Evolutionary conservation across 768 basidiomycete genomes (phyloP), one percentile per base, ranked within the genome.

Genomic region (Serendipita vermifera): DNA sequence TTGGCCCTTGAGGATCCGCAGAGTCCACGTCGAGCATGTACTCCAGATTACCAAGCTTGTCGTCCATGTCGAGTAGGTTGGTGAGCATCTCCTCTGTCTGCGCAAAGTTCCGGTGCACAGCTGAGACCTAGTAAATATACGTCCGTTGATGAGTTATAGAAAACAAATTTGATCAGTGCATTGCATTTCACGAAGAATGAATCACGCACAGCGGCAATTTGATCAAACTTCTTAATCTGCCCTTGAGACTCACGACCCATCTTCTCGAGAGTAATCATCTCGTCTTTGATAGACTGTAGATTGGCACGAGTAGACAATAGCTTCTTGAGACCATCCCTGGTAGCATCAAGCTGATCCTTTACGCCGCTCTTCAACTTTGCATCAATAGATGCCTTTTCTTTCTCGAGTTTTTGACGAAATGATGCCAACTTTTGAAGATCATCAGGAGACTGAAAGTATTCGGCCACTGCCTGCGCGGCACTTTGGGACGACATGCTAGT

Each of bases 101-200:
- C 60, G 90, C 81, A 62, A 98, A 93, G 66, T 94, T 92, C 5
- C 93, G 79, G 67, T 98, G 94, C 2, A 98, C 87, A 73, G 87
- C 81, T 3, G 94, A 97, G 2, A 96, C 92, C 92, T 97, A 57
- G n/a, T n/a, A n/a, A n/a, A n/a, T n/a, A n/a, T n/a, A n/a, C n/a
- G n/a, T n/a, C n/a, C n/a, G n/a, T n/a, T n/a, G n/a, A n/a, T n/a
- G n/a, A n/a, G n/a, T n/a, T n/a, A n/a, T n/a, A n/a, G n/a, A n/a
- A n/a, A n/a, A n/a, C n/a, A n/a, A n/a, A n/a, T n/a, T n/a, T n/a
- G n/a, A n/a, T n/a, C n/a, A n/a, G n/a, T n/a, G n/a, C n/a, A n/a
- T n/a, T n/a, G 22, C n/a, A 41, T 31, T 22, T 22, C 22, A 38
- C 39, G 22, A 39, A 5, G 13, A 13, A n/a, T 17, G 15, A 39